Base-by-base conservation (phyloP, 1,139 yeast species). In the Hyphopichia fennica region DNA sequence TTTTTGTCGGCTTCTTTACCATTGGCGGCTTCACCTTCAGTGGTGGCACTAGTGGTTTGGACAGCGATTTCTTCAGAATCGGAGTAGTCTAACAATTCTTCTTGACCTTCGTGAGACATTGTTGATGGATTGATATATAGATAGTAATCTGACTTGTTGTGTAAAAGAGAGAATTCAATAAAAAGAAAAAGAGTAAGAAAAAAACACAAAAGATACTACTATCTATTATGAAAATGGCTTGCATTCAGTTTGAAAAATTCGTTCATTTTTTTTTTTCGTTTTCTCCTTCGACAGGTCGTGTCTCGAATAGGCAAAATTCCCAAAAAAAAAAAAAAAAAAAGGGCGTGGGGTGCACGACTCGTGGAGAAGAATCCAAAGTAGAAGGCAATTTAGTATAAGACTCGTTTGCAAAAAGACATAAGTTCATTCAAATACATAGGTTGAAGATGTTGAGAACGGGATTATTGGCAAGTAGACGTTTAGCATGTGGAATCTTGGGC, bases 81-180 rank as follows among this genome's bases (percentile, higher is more conserved):
- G 66, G 97, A 90, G 81, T 93, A 91, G 70, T 91, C 98, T 74
- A 93, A 84, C 67, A 91, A 82, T 79, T 93, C 99, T 87, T 91
- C 98, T 86, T 91, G 98, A 63, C 95, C 96, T 81, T 88, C 95
- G 86, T 87, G 85, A 41, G 95, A 82, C 87, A 82, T 82, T 38
- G 40, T 64, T 41, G 28, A 25, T 25, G 22, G 25, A 33, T 29
- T 15, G 11, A 17, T 8, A 4, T 29, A 4, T 4, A 6, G 32
- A 4, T 27, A 27, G 11, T 29, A 17, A 15, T 15, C 14, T 22
- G 7, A 8, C 9, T 22, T 7, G 25, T 19, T 25, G 17, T 30
- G 34, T 28, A 11, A 28, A 11, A 28, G 13, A 28, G 8, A n/a
- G 14, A 11, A 28, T 8, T 28, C 6, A 28, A 16, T 13, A 18